phyloP scores from a whole-genome alignment of 2,329 filamentous ascomycete species.

The Pseudophaeomoniella oleicola region DNA sequence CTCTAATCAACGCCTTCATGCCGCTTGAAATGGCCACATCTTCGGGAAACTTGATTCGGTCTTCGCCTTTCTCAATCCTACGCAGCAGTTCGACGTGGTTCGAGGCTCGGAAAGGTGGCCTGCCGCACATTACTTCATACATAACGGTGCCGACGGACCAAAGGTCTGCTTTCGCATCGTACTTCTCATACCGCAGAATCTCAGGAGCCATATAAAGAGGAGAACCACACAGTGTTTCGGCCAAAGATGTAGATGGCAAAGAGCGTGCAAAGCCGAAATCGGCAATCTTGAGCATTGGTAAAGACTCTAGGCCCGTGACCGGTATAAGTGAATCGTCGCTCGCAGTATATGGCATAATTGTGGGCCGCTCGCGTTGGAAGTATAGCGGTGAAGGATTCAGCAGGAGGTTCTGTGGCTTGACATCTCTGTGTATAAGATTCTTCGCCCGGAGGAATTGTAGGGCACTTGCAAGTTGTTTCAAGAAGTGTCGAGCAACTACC shows the following conservation, averaged over 20 bases:
- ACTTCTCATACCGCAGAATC: conserved; percentile 91
- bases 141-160: conserved; percentile 96
- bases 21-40: conserved; percentile 57
- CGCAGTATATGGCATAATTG: conserved; percentile 57
- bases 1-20: conserved; percentile 67
- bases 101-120: conserved; percentile 75
- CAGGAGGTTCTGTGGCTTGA: conserved; percentile 93
- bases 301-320: conserved; percentile 61
- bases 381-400: conserved; percentile 66
- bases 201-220: conserved; percentile 98
- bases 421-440: conserved; percentile 88
- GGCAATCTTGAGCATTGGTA: conserved; percentile 94
- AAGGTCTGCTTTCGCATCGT: conserved; percentile 89
- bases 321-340: conserved; percentile 72
- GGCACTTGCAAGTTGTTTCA: conserved; percentile 87
- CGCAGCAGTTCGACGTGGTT: conserved; percentile 91
- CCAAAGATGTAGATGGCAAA: conserved; percentile 75
- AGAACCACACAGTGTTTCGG: conserved; percentile 91
- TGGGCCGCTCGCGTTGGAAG: conserved; percentile 48
- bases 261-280: conserved; percentile 98
- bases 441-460: conserved; percentile 72
- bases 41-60: conserved; percentile 68
- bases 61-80: conserved; percentile 80
- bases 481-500: conserved; percentile 88
- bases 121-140: conserved; percentile 87